Conservation (phyloP, 176 grass and related monocot genomes). For the Canna indica region DNA sequence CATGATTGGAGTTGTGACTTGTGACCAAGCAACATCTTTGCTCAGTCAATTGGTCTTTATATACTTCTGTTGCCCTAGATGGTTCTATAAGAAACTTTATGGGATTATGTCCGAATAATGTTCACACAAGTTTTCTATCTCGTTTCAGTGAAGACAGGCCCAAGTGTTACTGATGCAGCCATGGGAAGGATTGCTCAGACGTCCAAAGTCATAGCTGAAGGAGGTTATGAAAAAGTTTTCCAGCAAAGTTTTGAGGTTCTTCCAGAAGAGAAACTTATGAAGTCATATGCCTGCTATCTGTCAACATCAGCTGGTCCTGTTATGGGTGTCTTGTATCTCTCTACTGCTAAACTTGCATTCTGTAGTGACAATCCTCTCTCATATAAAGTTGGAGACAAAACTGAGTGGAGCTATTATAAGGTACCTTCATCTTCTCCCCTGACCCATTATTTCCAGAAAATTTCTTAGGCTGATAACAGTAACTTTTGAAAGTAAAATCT, state of each 20-base stretch:
- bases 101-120: neutral
- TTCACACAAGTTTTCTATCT: neutral
- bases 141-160: slow-evolving; percentile 89
- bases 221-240: slow-evolving; percentile 95
- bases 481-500: neutral
- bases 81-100: neutral
- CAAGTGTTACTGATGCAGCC: slow-evolving; percentile 85
- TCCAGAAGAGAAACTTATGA: slow-evolving; percentile 81
- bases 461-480: neutral
- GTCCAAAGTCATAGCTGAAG: slow-evolving; percentile 93
- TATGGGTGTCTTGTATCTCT: slow-evolving; percentile 91
- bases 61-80: too few species aligned
- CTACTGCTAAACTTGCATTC: slow-evolving; percentile 84
- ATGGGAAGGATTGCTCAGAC: slow-evolving; percentile 79
- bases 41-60: neutral
- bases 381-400: slow-evolving; percentile 78
- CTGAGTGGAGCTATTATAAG: slow-evolving; percentile 99
- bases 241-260: slow-evolving; percentile 65
- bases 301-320: slow-evolving; percentile 95
- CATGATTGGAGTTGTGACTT: neutral
- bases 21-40: neutral
- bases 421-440: slow-evolving; percentile 24
- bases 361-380: slow-evolving; percentile 88
- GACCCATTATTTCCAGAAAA: neutral
- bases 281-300: slow-evolving; percentile 71